Evolutionary conservation across 305 asterid genomes (phyloP).

Genomic region (Fraxinus baroniana): DNA sequence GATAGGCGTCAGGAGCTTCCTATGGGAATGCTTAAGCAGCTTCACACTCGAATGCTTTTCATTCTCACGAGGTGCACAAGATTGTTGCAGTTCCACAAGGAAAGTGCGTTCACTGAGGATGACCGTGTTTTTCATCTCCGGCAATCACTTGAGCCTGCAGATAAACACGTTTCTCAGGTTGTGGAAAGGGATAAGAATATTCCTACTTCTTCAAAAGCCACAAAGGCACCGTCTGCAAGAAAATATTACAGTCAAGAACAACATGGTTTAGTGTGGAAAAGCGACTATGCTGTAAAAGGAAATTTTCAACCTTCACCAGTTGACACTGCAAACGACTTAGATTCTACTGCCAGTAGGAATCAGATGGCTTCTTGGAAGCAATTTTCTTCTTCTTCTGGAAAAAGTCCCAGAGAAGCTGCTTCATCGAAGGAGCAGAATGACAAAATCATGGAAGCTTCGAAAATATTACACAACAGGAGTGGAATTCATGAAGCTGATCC

Average conservation of each 20-base stretch:
- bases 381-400: slow-evolving; percentile 70
- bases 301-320: slow-evolving; percentile 39
- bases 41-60: slow-evolving; percentile 98
- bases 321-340: slow-evolving; percentile 47
- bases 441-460: slow-evolving; percentile 47
- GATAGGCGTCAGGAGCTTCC: slow-evolving; percentile 98
- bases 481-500: slow-evolving; percentile 51
- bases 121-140: slow-evolving; percentile 71
- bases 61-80: slow-evolving; percentile 98
- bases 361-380: slow-evolving; percentile 90
- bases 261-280: slow-evolving; percentile 60
- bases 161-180: slow-evolving; percentile 44
- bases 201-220: slow-evolving; percentile 47
- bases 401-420: slow-evolving; percentile 64
- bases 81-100: slow-evolving; percentile 94
- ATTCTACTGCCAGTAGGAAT: slow-evolving; percentile 56
- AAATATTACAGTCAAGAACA: slow-evolving; percentile 95
- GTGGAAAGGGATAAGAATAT: slow-evolving; percentile 44
- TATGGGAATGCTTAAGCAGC: slow-evolving; percentile 88
- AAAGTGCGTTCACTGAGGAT: slow-evolving; percentile 89
- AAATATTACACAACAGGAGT: slow-evolving; percentile 42
- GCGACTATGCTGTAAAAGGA: slow-evolving; percentile 40
- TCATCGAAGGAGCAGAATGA: slow-evolving; percentile 50
- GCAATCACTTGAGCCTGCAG: slow-evolving; percentile 82
- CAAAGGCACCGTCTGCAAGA: slow-evolving; percentile 55